phyloP scores from a whole-genome alignment of 805 yeast species.

The Maudiozyma bulderi region DNA sequence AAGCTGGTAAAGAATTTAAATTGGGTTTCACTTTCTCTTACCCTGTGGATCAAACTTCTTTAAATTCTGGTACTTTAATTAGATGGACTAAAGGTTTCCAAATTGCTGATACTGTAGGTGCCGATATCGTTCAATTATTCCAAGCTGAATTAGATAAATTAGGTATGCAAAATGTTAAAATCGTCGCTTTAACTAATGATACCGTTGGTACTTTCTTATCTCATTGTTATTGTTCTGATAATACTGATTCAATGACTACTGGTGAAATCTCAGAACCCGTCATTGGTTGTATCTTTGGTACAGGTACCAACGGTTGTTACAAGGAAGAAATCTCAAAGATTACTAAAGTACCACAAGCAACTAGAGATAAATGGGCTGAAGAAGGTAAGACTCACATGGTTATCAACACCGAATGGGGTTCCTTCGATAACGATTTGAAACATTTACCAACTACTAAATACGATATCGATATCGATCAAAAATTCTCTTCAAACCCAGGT shows the following conservation, averaged over 20 bases:
- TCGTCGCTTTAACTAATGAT: conserved; percentile 89
- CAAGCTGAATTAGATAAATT: conserved; percentile 58
- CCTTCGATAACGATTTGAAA: conserved; percentile 77
- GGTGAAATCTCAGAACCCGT: conserved; percentile 65
- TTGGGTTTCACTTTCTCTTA: conserved; percentile 92
- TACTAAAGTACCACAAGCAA: conserved; percentile 51
- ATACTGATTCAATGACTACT: conserved; percentile 37
- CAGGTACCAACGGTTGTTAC: conserved; percentile 97
- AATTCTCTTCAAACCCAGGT: conserved; percentile 68
- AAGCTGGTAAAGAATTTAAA: conserved; percentile 35
- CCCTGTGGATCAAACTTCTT: conserved; percentile 81
- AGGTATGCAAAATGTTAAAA: conserved; percentile 47
- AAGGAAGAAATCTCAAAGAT: conserved; percentile 66
- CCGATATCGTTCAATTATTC: conserved; percentile 66
- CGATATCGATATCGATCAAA: conserved; percentile 60
- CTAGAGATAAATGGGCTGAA: conserved; percentile 29
- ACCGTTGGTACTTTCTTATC: conserved; percentile 91
- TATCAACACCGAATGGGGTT: conserved; percentile 96
- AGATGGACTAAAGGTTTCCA: conserved; percentile 97
- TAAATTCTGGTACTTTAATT: conserved; percentile 68
- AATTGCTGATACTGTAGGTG: conserved; percentile 73
- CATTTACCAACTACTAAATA: conserved; percentile 70
- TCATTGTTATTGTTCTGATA: conserved; percentile 63
- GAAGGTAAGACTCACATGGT: conserved; percentile 62
- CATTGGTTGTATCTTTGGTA: conserved; percentile 88